phyloP scores from a whole-genome alignment of 2,329 filamentous ascomycete genomes.

The Verticillium zaregamsianum region DNA sequence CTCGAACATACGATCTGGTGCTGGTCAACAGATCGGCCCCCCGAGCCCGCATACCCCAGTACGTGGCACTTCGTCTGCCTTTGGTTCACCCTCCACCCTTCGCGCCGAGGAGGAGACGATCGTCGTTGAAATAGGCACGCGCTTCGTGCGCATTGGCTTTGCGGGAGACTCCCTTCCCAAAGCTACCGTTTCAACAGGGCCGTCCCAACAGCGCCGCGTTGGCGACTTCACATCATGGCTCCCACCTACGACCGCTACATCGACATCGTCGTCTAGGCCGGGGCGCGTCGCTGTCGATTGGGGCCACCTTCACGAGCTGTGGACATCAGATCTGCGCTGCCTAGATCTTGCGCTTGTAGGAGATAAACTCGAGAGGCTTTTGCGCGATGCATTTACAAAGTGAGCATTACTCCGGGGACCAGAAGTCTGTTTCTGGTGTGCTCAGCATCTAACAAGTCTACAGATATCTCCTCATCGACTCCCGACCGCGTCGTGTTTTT shows the following conservation, averaged over 20 bases:
- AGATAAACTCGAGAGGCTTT: slow-evolving; percentile 79
- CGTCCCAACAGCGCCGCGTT: slow-evolving; percentile 69
- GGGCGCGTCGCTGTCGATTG: slow-evolving; percentile 47
- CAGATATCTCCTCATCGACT: slow-evolving; percentile 66
- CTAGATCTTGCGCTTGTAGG: slow-evolving; percentile 75
- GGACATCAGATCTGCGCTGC: slow-evolving; percentile 68
- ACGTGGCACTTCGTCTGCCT: slow-evolving; percentile 47
- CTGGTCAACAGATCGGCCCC: slow-evolving; percentile 27
- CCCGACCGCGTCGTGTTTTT: slow-evolving; percentile 68
- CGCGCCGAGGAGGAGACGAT: slow-evolving; percentile 79
- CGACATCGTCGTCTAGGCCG: slow-evolving; percentile 32
- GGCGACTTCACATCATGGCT: slow-evolving; percentile 79
- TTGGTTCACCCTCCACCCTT: slow-evolving; percentile 57
- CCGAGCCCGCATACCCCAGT: slow-evolving; percentile 59
- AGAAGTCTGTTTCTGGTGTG: not conserved
- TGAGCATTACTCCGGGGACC: slow-evolving; percentile 28
- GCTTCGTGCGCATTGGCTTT: slow-evolving; percentile 78
- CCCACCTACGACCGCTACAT: slow-evolving; percentile 37
- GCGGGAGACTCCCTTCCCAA: slow-evolving; percentile 80
- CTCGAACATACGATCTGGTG: slow-evolving; percentile 49
- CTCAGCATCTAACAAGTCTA: not conserved
- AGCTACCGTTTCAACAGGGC: slow-evolving; percentile 64
- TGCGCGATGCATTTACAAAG: slow-evolving; percentile 80
- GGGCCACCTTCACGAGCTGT: slow-evolving; percentile 68
- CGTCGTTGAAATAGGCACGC: slow-evolving; percentile 77